Evolutionary conservation across 768 basidiomycete genomes (phyloP), one percentile per base, ranked within the genome.

Genomic region (Mycena belliarum): DNA sequence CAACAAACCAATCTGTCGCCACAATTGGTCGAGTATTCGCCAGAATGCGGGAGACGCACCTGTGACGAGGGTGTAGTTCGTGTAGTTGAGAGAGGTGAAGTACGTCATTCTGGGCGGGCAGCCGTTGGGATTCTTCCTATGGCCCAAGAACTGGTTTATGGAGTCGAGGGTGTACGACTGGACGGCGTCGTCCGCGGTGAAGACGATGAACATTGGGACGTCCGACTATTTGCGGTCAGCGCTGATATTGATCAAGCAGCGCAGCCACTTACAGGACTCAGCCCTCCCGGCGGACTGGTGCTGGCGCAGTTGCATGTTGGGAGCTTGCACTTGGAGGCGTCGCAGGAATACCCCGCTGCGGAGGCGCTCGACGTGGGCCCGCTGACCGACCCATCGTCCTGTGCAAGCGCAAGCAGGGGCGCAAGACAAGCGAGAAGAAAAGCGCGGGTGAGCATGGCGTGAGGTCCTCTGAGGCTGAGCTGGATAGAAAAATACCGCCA

Each of bases 101-200:
- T 89, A 93, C 33, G 89, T 90, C 82, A 88, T 89, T 70, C 82
- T 87, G 37, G 83, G 81, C 20, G 70, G 65, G 70, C 90, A 93
- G 15, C 88, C 86, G 61, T 91, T 90, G 32, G 89, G 89, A 65
- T 91, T 91, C 66, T 81, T 79, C 44, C 90, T 85, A 2, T 88
- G 83, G 2, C 80, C 86, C 45, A 91, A 79, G 74, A 93, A 88
- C 64, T 87, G 83, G 68, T 91, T 88, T 59, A 91, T 77, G 6
- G 88, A 69, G 65, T 89, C 85, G 60, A 89, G 73, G 6, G 89
- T 90, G 72, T 91, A 93, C 1, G 83, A 83, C 69, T 91, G 87
- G 21, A 90, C 88, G 28, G 83, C 83, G 65, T 79, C 79, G 56
- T 80, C 79, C 44, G 81, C 81, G 37, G 79, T 81, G 68, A 78